phyloP scores from a whole-genome alignment of 1,284 basidiomycete species.

The Sanghuangporus baumii region DNA sequence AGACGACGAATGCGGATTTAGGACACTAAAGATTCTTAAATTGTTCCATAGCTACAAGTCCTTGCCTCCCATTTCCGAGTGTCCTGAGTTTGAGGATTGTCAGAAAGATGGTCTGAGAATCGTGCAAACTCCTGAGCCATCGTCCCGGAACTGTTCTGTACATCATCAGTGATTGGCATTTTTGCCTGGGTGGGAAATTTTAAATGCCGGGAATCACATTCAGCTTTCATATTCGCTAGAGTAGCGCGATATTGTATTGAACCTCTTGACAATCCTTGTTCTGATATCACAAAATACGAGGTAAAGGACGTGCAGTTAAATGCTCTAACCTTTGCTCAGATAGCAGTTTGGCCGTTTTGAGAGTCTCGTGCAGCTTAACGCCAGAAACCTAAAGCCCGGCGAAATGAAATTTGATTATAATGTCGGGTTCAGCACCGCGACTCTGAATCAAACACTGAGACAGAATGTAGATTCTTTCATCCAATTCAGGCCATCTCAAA shows the following conservation, averaged over 20 bases:
- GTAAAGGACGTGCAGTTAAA: too few relatives aligned
- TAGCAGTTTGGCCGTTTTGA: too few relatives aligned
- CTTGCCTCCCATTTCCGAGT: neutral
- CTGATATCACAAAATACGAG: too few relatives aligned
- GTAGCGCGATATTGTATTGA: too few relatives aligned
- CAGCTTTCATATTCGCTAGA: too few relatives aligned
- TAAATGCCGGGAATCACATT: neutral
- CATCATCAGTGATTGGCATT: neutral
- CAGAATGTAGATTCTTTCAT: neutral
- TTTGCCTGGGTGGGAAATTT: neutral
- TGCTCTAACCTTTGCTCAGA: too few relatives aligned
- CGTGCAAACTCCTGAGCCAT: neutral
- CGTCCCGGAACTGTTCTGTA: neutral
- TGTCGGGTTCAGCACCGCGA: too few relatives aligned
- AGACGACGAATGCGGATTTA: neutral
- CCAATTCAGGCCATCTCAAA: neutral
- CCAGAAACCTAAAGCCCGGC: too few relatives aligned
- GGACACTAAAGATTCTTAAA: neutral
- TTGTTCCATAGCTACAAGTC: neutral
- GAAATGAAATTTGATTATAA: too few relatives aligned
- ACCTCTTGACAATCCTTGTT: too few relatives aligned
- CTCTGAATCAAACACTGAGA: too few relatives aligned
- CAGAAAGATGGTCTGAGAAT: neutral
- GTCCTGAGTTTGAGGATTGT: neutral
- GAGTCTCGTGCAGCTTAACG: too few relatives aligned